Evolutionary conservation across 2,329 filamentous ascomycete genomes (phyloP).

Genomic region (Acrocalymma vagum): DNA sequence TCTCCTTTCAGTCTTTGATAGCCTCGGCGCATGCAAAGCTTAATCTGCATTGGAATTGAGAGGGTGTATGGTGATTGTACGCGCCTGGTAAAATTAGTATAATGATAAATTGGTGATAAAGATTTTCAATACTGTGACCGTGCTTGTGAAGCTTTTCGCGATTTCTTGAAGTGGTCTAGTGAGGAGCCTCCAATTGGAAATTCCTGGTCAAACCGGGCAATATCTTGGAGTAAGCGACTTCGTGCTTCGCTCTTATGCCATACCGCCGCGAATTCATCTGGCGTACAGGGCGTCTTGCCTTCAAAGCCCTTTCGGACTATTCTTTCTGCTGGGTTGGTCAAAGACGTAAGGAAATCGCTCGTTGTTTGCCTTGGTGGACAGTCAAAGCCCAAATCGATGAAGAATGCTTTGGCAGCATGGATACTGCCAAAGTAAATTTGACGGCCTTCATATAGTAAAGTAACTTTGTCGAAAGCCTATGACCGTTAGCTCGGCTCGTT

Average conservation of each 20-base stretch:
- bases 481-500: too few relatives aligned
- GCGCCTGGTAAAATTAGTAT: neutral
- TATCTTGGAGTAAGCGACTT: slow-evolving; percentile 50
- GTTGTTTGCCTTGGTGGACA: slow-evolving; percentile 63
- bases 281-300: slow-evolving; percentile 48
- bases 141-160: neutral
- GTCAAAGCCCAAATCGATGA: slow-evolving; percentile 72
- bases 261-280: slow-evolving; percentile 52
- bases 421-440: slow-evolving; percentile 74
- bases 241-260: slow-evolving; percentile 57
- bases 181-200: too few relatives aligned
- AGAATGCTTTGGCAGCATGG: slow-evolving; percentile 69
- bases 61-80: slow-evolving; percentile 44
- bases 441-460: slow-evolving; percentile 62
- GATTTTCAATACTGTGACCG: too few relatives aligned
- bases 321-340: slow-evolving; percentile 59
- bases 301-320: slow-evolving; percentile 47
- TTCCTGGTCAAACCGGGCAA: too few relatives aligned
- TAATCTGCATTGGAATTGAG: slow-evolving; percentile 74
- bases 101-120: too few relatives aligned
- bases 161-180: slow-evolving; percentile 1
- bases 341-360: slow-evolving; percentile 76
- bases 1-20: slow-evolving; percentile 78
- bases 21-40: slow-evolving; percentile 78
- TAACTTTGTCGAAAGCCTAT: slow-evolving; percentile 17